Percentiles rank a stretch among this genome's conserved stretches.
phyloP scores from a whole-genome alignment of 768 basidiomycete genomes.

The Pholiota molesta region DNA sequence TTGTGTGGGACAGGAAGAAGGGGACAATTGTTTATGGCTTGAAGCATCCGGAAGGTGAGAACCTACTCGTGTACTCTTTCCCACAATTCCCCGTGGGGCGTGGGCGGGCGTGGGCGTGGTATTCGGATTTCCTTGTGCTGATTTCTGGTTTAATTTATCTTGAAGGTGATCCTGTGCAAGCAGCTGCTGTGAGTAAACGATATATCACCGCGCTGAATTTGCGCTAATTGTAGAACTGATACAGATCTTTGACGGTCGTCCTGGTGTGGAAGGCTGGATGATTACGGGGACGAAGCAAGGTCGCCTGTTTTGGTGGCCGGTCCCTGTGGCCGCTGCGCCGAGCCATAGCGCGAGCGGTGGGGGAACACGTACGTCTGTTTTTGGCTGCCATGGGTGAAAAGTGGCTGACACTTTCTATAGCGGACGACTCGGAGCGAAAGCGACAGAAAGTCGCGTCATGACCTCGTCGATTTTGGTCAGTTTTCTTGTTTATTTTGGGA shows the following conservation, averaged over 20 bases:
- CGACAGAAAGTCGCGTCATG: slow-evolving; percentile 11
- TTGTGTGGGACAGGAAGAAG: slow-evolving; percentile 65
- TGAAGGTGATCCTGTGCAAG: slow-evolving; percentile 43
- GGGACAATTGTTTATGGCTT: slow-evolving; percentile 58
- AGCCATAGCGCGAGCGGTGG: slow-evolving; percentile 10
- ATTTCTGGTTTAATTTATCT: slow-evolving; percentile 17
- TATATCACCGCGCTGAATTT: slow-evolving; percentile 5
- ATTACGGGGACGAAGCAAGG: slow-evolving; percentile 62
- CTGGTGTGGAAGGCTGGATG: slow-evolving; percentile 43
- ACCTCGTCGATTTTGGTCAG: background rate
- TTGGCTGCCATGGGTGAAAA: background rate
- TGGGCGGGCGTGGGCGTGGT: background rate
- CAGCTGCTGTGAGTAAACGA: slow-evolving; percentile 40
- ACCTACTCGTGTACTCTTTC: background rate
- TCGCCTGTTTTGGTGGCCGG: slow-evolving; percentile 60
- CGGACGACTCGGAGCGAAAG: slow-evolving; percentile 17
- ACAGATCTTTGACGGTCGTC: slow-evolving; percentile 52
- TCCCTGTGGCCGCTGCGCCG: slow-evolving; percentile 37
- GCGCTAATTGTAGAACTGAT: background rate
- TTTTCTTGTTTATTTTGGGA: slow-evolving; percentile 2
- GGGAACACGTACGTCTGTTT: slow-evolving; percentile 9
- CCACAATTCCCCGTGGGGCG: slow-evolving; percentile 5
- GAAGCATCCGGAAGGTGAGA: slow-evolving; percentile 61
- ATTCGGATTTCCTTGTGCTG: slow-evolving; percentile 15
- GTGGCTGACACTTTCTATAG: slow-evolving; percentile 13